Evolutionary conservation across 2,329 filamentous ascomycete species (phyloP), one percentile per base, ranked within the genome.

Genomic region (Alternaria gaisen): DNA sequence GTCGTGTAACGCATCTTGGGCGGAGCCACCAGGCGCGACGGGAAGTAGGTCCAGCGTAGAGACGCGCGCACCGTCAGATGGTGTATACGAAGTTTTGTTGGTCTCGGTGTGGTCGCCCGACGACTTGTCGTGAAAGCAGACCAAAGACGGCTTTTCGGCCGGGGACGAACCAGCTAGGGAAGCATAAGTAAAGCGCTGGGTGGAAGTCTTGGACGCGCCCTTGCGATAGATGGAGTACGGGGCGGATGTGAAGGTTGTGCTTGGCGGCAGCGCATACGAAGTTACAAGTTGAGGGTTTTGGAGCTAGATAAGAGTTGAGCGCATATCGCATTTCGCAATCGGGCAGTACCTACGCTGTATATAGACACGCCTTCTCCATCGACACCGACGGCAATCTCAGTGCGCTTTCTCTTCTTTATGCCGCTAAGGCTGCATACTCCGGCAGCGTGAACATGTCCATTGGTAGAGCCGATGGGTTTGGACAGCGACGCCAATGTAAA

Each of bases 281-380:
- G 85, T 84, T 18, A 87, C 80, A 9, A 87, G 81, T 67, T 84
- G 86, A 9, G 87, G 86, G 53, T 84, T 86, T 82, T 88, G 85
- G 22, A 88, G 78, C 87, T 89, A 59, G 30, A 30, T 26, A 50
- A 26, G 28, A 36, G 34, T 54, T 67, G 74, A 70, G 61, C 54
- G 24, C 41, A 38, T 20, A 26, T 24, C 14, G 18, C 16, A 8
- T 76, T 48, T 20, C 10, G 28, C 28, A 30, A 22, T 14, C 10
- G 8, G 40, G 44, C 1, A n/a, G 43, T 18, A 56, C 74, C 40
- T 80, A 89, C 87, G 77, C 87, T 87, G 77, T 89, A 89, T 36
- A 90, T 84, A 64, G 85, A 88, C 51, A 90, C 78, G 30, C 85
- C 84, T 72, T 89, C 86, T 40, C 87, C 86, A 72, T 89, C 86